A percentile compares a stretch with the other conserved stretches of the same genome.
These are phyloP conservation scores for Hemisphaericaspora xylanilytica DNA, from an alignment of 1,139 yeast genomes.

Conservation along the genomic window DNA sequence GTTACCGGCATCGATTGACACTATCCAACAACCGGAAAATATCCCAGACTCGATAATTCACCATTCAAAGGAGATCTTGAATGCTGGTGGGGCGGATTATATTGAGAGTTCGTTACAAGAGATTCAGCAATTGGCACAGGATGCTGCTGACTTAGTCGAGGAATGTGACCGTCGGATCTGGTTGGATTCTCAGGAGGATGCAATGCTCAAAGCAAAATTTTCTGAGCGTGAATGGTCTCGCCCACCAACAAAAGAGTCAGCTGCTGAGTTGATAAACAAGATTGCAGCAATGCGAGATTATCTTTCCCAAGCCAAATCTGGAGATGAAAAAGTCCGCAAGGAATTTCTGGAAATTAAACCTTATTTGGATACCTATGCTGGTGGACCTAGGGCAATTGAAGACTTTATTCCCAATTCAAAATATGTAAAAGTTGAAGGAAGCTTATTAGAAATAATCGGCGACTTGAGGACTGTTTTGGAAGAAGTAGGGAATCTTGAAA, in stretches of 20 bases:
- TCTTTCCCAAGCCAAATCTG: slow-evolving; percentile 55
- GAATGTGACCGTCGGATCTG: slow-evolving; percentile 49
- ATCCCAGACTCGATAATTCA: slow-evolving; percentile 57
- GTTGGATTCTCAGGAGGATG: slow-evolving; percentile 58
- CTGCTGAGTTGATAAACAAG: slow-evolving; percentile 33
- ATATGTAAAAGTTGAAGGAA: slow-evolving; percentile 40
- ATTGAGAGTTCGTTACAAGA: slow-evolving; percentile 47
- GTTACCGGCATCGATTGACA: slow-evolving; percentile 64
- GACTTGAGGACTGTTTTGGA: slow-evolving; percentile 41
- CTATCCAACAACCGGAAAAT: slow-evolving; percentile 60
- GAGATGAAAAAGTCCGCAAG: slow-evolving; percentile 53
- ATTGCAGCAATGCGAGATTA: slow-evolving; percentile 48
- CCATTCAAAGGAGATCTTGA: slow-evolving; percentile 54
- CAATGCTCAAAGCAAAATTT: slow-evolving; percentile 47
- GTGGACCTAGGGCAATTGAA: slow-evolving; percentile 40
- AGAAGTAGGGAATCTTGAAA: slow-evolving; percentile 26
- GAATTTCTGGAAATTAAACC: slow-evolving; percentile 46
- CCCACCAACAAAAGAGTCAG: slow-evolving; percentile 36
- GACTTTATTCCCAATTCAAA: slow-evolving; percentile 51
- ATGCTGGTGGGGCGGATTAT: slow-evolving; percentile 50
- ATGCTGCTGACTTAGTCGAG: slow-evolving; percentile 35
- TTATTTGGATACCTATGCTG: slow-evolving; percentile 43
- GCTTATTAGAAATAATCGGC: slow-evolving; percentile 32
- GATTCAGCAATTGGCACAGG: slow-evolving; percentile 40
- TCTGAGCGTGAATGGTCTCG: slow-evolving; percentile 51